Percentiles rank a stretch among this genome's conserved stretches.
Evolutionary conservation across 148 eudicot genomes (phyloP).

Genomic region (Heliamphora exappendiculata): DNA sequence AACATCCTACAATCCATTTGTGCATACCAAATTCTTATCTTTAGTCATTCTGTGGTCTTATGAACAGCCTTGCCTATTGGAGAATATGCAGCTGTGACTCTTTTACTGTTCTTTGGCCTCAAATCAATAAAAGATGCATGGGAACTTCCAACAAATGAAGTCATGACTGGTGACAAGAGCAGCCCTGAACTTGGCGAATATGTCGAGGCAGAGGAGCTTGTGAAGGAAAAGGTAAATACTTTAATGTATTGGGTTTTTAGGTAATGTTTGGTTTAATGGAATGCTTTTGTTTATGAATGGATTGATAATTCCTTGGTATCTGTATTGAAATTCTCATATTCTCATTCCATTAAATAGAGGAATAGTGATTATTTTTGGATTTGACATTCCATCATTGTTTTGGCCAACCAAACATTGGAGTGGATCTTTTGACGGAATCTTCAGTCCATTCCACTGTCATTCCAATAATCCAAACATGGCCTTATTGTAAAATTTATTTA

Average conservation of each 20-base stretch:
- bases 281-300: too few relatives aligned
- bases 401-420: too few relatives aligned
- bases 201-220: constrained; percentile 89
- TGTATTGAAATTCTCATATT: too few relatives aligned
- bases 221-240: constrained; percentile 69
- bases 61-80: constrained; percentile 84
- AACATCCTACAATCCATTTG: neutral
- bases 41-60: constrained; percentile 4
- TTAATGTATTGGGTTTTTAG: neutral
- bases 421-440: too few relatives aligned
- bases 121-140: constrained; percentile 95
- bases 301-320: too few relatives aligned
- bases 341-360: too few relatives aligned
- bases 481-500: neutral
- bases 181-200: constrained; percentile 74
- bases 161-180: constrained; percentile 38
- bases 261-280: too few relatives aligned
- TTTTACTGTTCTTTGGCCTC: constrained; percentile 86
- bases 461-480: too few relatives aligned
- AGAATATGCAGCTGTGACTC: constrained; percentile 91
- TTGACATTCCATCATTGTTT: too few relatives aligned
- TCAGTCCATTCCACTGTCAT: too few relatives aligned
- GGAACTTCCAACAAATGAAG: constrained; percentile 64
- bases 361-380: too few relatives aligned
- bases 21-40: neutral